phyloP scores from a whole-genome alignment of 192 early-diverging fungal genomes.

The Coemansia guatemalensis region DNA sequence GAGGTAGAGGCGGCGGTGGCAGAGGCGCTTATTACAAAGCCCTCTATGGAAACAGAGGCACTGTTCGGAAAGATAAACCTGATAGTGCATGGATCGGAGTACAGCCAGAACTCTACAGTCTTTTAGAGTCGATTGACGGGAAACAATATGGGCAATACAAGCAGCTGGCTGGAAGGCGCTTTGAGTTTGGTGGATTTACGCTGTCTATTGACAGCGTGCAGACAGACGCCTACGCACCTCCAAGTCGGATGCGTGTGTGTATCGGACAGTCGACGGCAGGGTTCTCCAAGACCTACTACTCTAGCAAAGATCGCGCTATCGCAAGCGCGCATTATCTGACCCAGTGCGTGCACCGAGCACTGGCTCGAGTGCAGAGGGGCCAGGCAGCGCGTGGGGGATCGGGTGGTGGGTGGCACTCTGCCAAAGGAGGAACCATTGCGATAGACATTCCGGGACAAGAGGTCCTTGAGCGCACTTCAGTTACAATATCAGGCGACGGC shows the following conservation, averaged over 20 bases:
- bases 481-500: conserved; percentile 18
- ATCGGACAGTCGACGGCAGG: conserved; percentile 32
- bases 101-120: conserved; percentile 11
- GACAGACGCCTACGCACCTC: conserved; percentile 57
- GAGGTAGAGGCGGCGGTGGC: conserved; percentile 8
- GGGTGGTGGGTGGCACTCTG: conserved; percentile 31
- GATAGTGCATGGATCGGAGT: neutral
- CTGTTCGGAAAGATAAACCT: neutral
- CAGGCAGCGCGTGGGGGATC: conserved; percentile 1
- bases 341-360: conserved; percentile 14
- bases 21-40: conserved; percentile 35
- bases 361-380: conserved; percentile 3
- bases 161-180: conserved; percentile 26
- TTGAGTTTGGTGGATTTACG: conserved; percentile 22
- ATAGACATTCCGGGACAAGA: conserved; percentile 57
- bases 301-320: conserved; percentile 23
- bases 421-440: conserved; percentile 38
- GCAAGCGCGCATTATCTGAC: conserved; percentile 54
- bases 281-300: conserved; percentile 33
- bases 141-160: conserved; percentile 39
- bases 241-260: conserved; percentile 48
- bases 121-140: conserved; percentile 26
- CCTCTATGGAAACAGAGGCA: conserved; percentile 19
- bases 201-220: conserved; percentile 45
- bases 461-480: conserved; percentile 55